A percentile compares a stretch with the other conserved stretches of the same genome.
These are phyloP conservation scores for Rhinocladiella similis DNA, from an alignment of 2,329 filamentous ascomycete genomes.

Conservation along the genomic window DNA sequence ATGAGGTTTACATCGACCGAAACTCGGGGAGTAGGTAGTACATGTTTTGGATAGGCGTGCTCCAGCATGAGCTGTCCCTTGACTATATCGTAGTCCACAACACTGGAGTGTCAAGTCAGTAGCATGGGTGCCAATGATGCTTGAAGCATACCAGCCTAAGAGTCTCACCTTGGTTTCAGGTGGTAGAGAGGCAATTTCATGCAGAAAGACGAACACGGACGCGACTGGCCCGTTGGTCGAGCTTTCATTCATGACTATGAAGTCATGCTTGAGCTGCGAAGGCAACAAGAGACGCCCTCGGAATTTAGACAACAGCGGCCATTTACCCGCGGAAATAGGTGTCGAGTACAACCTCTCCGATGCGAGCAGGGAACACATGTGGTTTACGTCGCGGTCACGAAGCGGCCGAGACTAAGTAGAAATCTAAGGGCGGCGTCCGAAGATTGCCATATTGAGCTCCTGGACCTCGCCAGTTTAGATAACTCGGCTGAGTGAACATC, in stretches of 20 bases:
- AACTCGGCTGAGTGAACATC: no score
- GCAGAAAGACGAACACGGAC: slow-evolving; percentile 65
- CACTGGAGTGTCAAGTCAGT: slow-evolving; percentile 43
- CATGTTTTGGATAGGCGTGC: slow-evolving; percentile 60
- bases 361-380: no score
- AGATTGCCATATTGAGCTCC: no score
- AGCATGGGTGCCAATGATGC: slow-evolving; percentile 5
- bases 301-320: no score
- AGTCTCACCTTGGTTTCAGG: slow-evolving; percentile 81
- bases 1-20: slow-evolving; percentile 71
- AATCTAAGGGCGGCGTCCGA: no score
- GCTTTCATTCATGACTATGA: slow-evolving; percentile 11
- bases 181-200: slow-evolving; percentile 54
- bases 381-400: no score
- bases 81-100: slow-evolving; percentile 57
- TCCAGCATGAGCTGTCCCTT: slow-evolving; percentile 66
- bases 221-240: slow-evolving; percentile 43
- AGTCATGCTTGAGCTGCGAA: neutral
- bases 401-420: no score
- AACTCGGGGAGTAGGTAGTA: slow-evolving; percentile 46
- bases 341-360: no score
- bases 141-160: slow-evolving; percentile 73
- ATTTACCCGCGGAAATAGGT: no score
- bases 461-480: no score
- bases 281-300: neutral